These are phyloP conservation scores for Aspergillus oerlinghausenensis DNA, from an alignment of 2,329 filamentous ascomycete species.

Conservation along the genomic window DNA sequence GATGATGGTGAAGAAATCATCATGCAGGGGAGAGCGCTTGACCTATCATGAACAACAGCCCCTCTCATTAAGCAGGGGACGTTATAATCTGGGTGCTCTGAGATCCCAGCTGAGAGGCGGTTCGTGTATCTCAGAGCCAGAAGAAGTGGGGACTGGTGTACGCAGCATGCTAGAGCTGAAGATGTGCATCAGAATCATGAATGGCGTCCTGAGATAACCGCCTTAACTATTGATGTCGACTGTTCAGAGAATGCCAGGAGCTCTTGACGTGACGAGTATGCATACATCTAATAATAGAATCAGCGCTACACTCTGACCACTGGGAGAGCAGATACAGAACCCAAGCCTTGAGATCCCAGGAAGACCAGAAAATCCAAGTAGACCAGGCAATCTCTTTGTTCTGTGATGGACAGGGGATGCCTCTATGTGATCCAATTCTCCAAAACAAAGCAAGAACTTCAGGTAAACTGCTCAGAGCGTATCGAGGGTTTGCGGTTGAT, in stretches of 20 bases:
- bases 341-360: neutral
- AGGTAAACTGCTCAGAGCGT: neutral
- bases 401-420: neutral
- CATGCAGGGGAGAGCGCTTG: neutral
- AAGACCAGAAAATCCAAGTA: no score
- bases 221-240: neutral
- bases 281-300: neutral
- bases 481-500: neutral
- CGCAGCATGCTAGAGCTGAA: neutral
- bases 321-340: neutral
- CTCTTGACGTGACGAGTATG: neutral
- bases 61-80: neutral
- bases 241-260: neutral
- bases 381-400: neutral
- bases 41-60: neutral
- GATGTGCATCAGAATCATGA: neutral
- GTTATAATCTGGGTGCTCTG: neutral
- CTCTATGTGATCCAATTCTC: neutral
- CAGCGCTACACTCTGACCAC: neutral
- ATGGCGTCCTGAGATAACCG: neutral
- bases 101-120: neutral
- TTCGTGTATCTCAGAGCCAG: neutral
- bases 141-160: neutral
- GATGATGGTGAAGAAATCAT: neutral
- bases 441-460: neutral